Evolutionary conservation across 441 rosid genomes (phyloP).

Genomic region (Aquilaria agallochum): DNA sequence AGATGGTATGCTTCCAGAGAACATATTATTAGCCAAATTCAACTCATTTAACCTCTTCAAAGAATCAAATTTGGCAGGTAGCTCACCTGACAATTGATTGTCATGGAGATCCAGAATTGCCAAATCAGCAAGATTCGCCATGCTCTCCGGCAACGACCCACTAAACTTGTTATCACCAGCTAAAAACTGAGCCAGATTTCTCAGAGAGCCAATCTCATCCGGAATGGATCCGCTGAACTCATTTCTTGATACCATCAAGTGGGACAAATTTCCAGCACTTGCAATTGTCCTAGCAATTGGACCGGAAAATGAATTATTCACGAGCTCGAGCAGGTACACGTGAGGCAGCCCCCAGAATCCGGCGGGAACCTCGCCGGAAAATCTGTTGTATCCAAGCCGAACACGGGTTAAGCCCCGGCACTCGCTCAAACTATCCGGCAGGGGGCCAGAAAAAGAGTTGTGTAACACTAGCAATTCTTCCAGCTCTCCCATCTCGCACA

Average conservation of each 20-base stretch:
- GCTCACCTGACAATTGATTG: slow-evolving; percentile 64
- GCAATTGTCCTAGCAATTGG: slow-evolving; percentile 49
- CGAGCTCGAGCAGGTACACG: slow-evolving; percentile 67
- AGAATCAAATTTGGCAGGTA: slow-evolving; percentile 51
- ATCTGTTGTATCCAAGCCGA: slow-evolving; percentile 57
- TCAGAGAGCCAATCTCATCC: slow-evolving; percentile 60
- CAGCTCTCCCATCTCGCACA: slow-evolving; percentile 62
- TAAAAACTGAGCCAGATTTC: slow-evolving; percentile 50
- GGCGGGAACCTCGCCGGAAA: slow-evolving; percentile 74
- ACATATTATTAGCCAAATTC: slow-evolving; percentile 53
- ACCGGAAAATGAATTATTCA: slow-evolving; percentile 65
- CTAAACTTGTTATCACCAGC: slow-evolving; percentile 58
- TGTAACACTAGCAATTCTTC: slow-evolving; percentile 69
- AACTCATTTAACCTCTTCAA: slow-evolving; percentile 88
- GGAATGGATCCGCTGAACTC: slow-evolving; percentile 66
- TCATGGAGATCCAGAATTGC: slow-evolving; percentile 72
- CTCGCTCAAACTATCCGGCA: slow-evolving; percentile 53
- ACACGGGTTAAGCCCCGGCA: slow-evolving; percentile 69
- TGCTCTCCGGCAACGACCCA: slow-evolving; percentile 62
- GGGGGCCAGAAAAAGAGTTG: slow-evolving; percentile 65
- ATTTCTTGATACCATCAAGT: slow-evolving; percentile 55
- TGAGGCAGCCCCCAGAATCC: slow-evolving; percentile 90
- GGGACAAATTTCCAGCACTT: slow-evolving; percentile 61
- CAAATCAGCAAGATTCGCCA: slow-evolving; percentile 48
- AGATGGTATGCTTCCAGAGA: slow-evolving; percentile 61